Evolutionary conservation across 176 grass and related monocot species (phyloP), one percentile per base, ranked within the genome.

Genomic region (Elaeis guineensis): DNA sequence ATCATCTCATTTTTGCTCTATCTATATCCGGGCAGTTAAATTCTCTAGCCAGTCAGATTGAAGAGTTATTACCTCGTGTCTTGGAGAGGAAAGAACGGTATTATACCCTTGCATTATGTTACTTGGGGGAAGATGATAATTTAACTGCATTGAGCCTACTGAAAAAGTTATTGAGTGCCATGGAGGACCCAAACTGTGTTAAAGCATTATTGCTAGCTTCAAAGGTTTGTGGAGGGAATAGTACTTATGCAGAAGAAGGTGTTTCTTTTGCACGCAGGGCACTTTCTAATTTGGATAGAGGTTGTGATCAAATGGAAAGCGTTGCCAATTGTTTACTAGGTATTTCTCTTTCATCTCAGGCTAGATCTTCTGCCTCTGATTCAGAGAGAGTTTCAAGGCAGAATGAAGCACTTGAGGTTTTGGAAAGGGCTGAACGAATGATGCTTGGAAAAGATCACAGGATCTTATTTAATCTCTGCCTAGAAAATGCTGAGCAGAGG

Each of bases 401-500:
- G 69, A 79, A 69, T 49, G 82, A 89, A 75, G 94, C 85, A 49
- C 77, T 99, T 53, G 73, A 86, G 63, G 67, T 58, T 49, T 61
- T 99, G 72, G 77, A 66, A 62, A 77, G 50, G 70, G 94, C 94
- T 69, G 79, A 93, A 80, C 85, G 76, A 51, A 71, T 64, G 50
- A 72, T 82, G 61, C 44, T 48, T 19, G 77, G 71, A 52, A 85
- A 78, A 70, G 94, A 99, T 78, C 69, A 66, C 65, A 69, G 75
- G 51, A 73, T 76, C 71, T 25, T 93, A 29, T 80, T 80, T 69
- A 81, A 67, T 85, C 74, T 99, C 52, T 82, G 84, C 59, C 68
- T 93, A 75, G 94, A 92, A 82, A 69, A 79, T 74, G 88, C 94
- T 69, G 88, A 93, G 26, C 88, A 93, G 64, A 93, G 94, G 73